Conservation (phyloP, 495 filamentous ascomycete species). For the Neurospora sp. region DNA sequence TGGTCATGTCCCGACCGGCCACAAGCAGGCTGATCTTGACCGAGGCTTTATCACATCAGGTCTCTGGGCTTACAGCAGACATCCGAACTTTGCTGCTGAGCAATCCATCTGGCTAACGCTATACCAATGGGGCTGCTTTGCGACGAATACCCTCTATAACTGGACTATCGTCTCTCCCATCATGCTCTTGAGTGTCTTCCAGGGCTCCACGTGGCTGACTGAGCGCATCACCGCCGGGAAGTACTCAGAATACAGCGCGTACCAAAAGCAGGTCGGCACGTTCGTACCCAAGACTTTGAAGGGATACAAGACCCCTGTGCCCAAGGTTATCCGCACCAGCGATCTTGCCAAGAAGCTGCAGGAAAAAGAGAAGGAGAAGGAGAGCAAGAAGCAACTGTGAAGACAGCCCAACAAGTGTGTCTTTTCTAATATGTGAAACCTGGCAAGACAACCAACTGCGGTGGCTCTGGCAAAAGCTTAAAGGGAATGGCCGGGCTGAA, state of each 20-base stretch:
- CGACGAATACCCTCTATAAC: conserved; percentile 57
- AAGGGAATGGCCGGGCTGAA: neutral
- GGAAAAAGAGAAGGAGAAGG: conserved; percentile 10
- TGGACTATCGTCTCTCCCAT: conserved; percentile 70
- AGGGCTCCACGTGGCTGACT: conserved; percentile 78
- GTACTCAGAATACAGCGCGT: conserved; percentile 81
- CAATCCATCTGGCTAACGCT: conserved; percentile 81
- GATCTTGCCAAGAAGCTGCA: conserved; percentile 30
- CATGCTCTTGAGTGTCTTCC: conserved; percentile 69
- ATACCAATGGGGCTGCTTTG: conserved; percentile 77
- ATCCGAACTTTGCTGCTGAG: conserved; percentile 92
- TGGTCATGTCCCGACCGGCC: conserved; percentile 55
- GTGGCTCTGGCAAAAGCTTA: neutral
- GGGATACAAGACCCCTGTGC: conserved; percentile 24
- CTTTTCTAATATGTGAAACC: neutral
- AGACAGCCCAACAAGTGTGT: neutral
- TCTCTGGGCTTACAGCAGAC: conserved; percentile 75
- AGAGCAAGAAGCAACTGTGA: conserved; percentile 29
- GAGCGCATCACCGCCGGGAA: conserved; percentile 70
- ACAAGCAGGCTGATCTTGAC: conserved; percentile 66
- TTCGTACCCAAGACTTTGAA: conserved; percentile 56
- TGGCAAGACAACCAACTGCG: neutral
- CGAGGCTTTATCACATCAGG: conserved; percentile 83
- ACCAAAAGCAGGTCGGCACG: conserved; percentile 70
- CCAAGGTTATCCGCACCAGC: conserved; percentile 37